Evolutionary conservation across 2,329 filamentous ascomycete species (phyloP), one percentile per base, ranked within the genome.

Genomic region (Xylaria sp.): DNA sequence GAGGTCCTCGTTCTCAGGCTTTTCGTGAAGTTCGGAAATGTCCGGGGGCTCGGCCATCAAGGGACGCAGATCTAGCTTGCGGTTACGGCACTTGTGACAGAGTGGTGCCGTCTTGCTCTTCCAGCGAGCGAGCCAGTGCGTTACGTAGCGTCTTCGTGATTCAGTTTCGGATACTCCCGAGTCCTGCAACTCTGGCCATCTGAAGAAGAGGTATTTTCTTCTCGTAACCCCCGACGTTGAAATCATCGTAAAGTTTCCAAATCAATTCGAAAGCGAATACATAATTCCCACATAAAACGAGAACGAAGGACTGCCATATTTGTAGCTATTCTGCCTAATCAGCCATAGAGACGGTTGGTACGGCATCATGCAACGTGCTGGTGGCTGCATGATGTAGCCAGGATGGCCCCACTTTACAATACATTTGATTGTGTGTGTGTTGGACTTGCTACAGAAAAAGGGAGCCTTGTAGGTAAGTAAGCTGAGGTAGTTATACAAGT

Each of bases 61-160:
- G 0, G 66, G 53, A 27, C 66, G 35, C 1, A 69, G 25, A 50
- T 69, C 58, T 13, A 69, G 29, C 21, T 66, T 60, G 37, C 53
- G 63, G 37, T 18, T 18, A 16, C 29, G 44, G n/a, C 66, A 69
- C 5, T 1, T 6, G 2, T n/a, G 63, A 47, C 66, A 69, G n/a
- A 69, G 40, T 1, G 29, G 13, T 8, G 58, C 16, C 12, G 37
- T 9, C 21, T 53, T 4, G 37, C 21, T 42, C 37, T 6, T 3
- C 12, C 21, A 60, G 1, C 0, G 51, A 40, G 44, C 32, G 58
- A 69, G 44, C 51, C 58, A 62, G 10, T 21, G 58, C 27, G 21
- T 5, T 10, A 62, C 5, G 1, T 37, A 3, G 12, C 5, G 29
- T 12, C 13, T 48, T 25, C 3, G 27, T 5, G 63, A 25, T 9